Base-by-base conservation (phyloP, 495 filamentous ascomycete species). In the Aspergillus asperescens region DNA sequence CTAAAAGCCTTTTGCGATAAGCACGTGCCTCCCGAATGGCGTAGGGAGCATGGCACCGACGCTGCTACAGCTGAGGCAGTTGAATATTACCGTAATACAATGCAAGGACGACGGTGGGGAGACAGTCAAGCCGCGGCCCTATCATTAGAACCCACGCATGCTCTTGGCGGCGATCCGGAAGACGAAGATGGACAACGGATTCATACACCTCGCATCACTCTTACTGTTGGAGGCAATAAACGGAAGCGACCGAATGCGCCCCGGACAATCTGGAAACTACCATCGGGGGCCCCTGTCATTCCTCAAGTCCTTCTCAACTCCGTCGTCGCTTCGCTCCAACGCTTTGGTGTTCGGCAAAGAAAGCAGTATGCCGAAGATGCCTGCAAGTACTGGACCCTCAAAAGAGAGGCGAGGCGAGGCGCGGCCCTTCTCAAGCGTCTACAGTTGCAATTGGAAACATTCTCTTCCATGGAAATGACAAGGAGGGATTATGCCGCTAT, bases 341-440 rank as follows among this genome's bases (percentile, higher is more conserved):
- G 87, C 25, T 97, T 97, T 64, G 76, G 74, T 16, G 83, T 97
- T 52, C 82, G 82, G 27, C 92, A 93, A 59, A 80, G 87, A 22
- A 93, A 92, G 60, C 90, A 96, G 40, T 99, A 88, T 71, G 85
- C 90, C 1, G 87, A 87, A 27, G 90, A 96, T 62, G 87, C 86
- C 1, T 96, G 91, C 72, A 89, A 88, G 55, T 99, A 96, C 68
- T 99, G 93, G 93, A 97, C 93, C 0, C 72, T 97, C 46, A 99
- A 99, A 68, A 80, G 93, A 31, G 93, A 99, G 67, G 88, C 92
- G 35, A 79, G 93, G 29, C 79, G 93, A 54, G 93, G 93, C 25
- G 93, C 93, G 13, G 88, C 92, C 15, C 74, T 97, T 35, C 77
- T 99, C 43, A 96, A 96, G 70, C 83, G 93, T 31, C 76, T 97